Evolutionary conservation across 1,284 basidiomycete genomes (phyloP).

Genomic region (Ganoderma meredithae): DNA sequence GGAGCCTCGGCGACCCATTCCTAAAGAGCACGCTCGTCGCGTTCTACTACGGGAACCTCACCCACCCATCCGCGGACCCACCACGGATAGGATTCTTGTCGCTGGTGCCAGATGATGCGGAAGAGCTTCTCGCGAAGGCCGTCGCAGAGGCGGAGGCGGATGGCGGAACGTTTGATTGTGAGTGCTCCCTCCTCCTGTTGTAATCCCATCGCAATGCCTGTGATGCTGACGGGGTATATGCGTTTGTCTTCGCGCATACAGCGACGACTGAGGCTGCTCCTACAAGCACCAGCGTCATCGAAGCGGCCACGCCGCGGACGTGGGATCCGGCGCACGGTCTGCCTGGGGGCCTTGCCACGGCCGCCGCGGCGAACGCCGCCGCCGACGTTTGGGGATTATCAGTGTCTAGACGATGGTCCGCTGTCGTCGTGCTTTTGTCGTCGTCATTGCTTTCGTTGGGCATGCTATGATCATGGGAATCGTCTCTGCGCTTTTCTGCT

Average conservation of each 20-base stretch:
- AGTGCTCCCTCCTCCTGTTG: background rate
- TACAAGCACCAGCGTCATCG: background rate
- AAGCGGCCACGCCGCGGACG: background rate
- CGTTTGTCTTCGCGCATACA: slow-evolving; percentile 5
- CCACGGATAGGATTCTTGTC: slow-evolving; percentile 75
- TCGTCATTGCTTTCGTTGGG: slow-evolving; percentile 11
- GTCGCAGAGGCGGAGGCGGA: slow-evolving; percentile 47
- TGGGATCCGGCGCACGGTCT: slow-evolving; percentile 2
- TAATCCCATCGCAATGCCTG: slow-evolving; percentile 12
- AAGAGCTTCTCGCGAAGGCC: slow-evolving; percentile 47
- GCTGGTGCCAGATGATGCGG: slow-evolving; percentile 64
- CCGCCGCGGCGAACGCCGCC: background rate
- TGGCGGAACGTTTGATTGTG: slow-evolving; percentile 43
- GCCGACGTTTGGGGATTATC: background rate
- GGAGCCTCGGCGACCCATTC: slow-evolving; percentile 52
- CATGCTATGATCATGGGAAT: slow-evolving; percentile 10
- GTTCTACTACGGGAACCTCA: slow-evolving; percentile 73
- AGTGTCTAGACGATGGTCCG: background rate
- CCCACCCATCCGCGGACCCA: slow-evolving; percentile 66
- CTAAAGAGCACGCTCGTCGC: slow-evolving; percentile 51
- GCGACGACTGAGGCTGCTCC: slow-evolving; percentile 15
- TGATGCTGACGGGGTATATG: slow-evolving; percentile 21
- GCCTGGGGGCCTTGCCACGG: background rate
- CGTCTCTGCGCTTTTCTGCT: background rate
- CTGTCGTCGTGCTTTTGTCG: slow-evolving; percentile 5